Percentiles rank a stretch among this genome's conserved stretches.
Conservation (phyloP, 2,329 filamentous ascomycete species). For the Xylaria digitata region DNA sequence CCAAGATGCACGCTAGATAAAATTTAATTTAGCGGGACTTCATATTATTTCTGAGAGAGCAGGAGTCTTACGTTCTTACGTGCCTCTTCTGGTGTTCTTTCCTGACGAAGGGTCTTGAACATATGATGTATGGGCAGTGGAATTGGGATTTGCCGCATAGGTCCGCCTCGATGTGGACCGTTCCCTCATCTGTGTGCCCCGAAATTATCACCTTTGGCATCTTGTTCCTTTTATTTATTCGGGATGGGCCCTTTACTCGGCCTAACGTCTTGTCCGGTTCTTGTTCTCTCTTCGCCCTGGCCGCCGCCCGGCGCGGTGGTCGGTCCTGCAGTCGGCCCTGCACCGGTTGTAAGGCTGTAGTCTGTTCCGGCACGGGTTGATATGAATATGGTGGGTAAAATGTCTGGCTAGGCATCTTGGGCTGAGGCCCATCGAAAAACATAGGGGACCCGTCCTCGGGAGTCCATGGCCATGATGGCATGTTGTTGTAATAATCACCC, state of each 20-base stretch:
- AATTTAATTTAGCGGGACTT: conserved; percentile 45
- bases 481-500: conserved; percentile 30
- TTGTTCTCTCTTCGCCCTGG: too few species aligned
- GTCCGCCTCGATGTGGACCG: too few species aligned
- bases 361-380: conserved; percentile 55
- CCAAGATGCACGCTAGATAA: conserved; percentile 43
- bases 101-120: conserved; percentile 60
- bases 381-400: conserved; percentile 7
- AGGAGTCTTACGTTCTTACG: conserved; percentile 57
- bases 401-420: conserved; percentile 16
- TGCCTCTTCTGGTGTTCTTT: conserved; percentile 69
- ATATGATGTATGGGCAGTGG: too few species aligned
- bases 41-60: not conserved
- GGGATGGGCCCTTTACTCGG: conserved; percentile 16
- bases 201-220: too few species aligned
- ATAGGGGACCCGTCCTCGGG: conserved; percentile 37
- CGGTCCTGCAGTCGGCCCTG: conserved; percentile 34
- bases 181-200: too few species aligned
- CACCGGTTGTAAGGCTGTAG: conserved; percentile 57
- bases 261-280: too few species aligned
- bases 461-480: conserved; percentile 42
- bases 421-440: conserved; percentile 40
- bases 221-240: conserved; percentile 27
- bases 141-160: too few species aligned
- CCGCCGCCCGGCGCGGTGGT: too few species aligned